Evolutionary conservation across 2,329 filamentous ascomycete genomes (phyloP).

Genomic region (Trichothecium roseum): DNA sequence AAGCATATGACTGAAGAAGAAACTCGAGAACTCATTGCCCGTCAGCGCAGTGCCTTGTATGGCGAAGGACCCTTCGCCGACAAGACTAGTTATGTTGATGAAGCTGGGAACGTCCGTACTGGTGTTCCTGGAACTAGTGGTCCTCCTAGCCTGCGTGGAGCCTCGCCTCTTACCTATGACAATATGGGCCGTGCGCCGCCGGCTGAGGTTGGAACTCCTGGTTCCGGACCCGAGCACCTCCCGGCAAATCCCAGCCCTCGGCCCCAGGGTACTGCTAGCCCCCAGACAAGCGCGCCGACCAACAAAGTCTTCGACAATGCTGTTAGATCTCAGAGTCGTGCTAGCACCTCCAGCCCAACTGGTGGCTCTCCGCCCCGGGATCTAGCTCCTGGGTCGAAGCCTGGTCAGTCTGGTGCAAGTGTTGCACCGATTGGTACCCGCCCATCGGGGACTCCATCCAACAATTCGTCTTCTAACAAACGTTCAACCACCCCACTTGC

Average conservation of each 20-base stretch:
- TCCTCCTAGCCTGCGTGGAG: conserved; percentile 56
- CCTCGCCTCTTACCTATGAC: conserved; percentile 74
- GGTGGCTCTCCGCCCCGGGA: conserved; percentile 69
- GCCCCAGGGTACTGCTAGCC: conserved; percentile 77
- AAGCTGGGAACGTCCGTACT: conserved; percentile 51
- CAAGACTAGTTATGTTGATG: conserved; percentile 56
- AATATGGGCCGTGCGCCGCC: conserved; percentile 32
- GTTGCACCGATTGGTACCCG: conserved; percentile 93
- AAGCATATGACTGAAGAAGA: conserved; percentile 95
- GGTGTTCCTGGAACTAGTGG: conserved; percentile 57
- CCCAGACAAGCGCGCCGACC: conserved; percentile 47
- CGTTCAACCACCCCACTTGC: conserved; percentile 82
- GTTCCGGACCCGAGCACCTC: conserved; percentile 33
- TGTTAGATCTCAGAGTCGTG: conserved; percentile 53
- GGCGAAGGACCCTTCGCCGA: conserved; percentile 65
- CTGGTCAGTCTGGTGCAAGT: conserved; percentile 45
- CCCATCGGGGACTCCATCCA: conserved; percentile 50
- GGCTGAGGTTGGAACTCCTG: conserved; percentile 26
- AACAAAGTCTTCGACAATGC: conserved; percentile 53
- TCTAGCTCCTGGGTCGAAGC: conserved; percentile 41
- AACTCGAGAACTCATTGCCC: conserved; percentile 88
- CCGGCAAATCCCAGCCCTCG: conserved; percentile 47
- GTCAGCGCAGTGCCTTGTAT: conserved; percentile 90
- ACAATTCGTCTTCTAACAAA: conserved; percentile 46
- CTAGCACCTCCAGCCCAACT: conserved; percentile 73